Evolutionary conservation across 2,329 filamentous ascomycete species (phyloP), one percentile per base, ranked within the genome.

Genomic region (Alternaria gaisen): DNA sequence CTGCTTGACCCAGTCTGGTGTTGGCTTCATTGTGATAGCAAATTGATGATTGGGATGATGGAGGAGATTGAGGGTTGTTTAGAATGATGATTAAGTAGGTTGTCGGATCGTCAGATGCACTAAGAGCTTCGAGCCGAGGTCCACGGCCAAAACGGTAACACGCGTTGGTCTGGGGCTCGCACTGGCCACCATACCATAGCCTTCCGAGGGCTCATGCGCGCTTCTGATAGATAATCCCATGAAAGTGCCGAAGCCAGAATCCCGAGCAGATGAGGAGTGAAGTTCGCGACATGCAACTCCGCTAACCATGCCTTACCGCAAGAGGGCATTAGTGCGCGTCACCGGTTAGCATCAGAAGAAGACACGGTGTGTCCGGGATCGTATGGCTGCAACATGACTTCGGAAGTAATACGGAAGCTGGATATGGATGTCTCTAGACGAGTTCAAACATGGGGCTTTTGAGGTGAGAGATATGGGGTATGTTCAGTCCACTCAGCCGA

Each of bases 1-100:
- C 67, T 86, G 83, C 77, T 88, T 87, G 69, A 91, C 89, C 89
- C 89, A 91, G 77, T 85, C 81, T 61, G 87, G 87, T 67, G 83
- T 78, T 55, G 75, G 76, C 44, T 74, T 70, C 79, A 80, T 81
- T 67, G 46, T 63, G 50, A 40, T 14, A 44, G 44, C 43, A 22
- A 20, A 12, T 34, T 54, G 56, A 60, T 43, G 42, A 56, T 41
- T 30, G 44, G 44, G 28, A 44, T 60, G 60, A 63, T 61, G 54
- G 54, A 24, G 42, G 56, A 30, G 58, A 59, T 56, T 59, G 53
- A 38, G 14, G 32, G 20, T 24, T 53, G 53, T 53, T 34, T 56
- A 53, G 59, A 56, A 38, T 54, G 56, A 18, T 48, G 53, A 55
- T 59, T 44, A 61, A 61, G 56, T 60, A 66, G 59, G 43, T 60